Percentiles rank a stretch among this genome's conserved stretches.
These are phyloP conservation scores for Endocalyx cinctus DNA, from an alignment of 2,329 filamentous ascomycete species.

Conservation along the genomic window DNA sequence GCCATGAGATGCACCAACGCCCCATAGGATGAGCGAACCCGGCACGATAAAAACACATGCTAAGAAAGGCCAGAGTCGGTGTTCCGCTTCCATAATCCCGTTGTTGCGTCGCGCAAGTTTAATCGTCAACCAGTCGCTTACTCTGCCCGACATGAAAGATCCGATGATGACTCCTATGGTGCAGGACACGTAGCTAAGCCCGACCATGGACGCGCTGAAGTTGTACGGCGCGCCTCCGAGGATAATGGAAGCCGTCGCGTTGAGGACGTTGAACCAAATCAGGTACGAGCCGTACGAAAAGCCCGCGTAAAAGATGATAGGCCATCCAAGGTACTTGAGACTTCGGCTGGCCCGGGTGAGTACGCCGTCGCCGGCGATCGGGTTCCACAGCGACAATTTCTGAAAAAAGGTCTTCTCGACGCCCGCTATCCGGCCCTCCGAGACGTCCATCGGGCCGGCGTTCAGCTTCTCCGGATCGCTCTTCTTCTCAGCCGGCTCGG, in stretches of 20 bases:
- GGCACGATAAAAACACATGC: constrained; percentile 26
- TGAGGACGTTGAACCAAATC: constrained; percentile 34
- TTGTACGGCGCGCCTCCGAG: constrained; percentile 27
- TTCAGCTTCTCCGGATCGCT: no score
- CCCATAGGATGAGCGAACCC: constrained; percentile 17
- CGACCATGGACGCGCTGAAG: constrained; percentile 31
- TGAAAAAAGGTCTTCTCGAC: background rate
- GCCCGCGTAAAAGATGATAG: constrained; percentile 14
- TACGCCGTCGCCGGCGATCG: no score
- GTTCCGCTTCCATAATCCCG: constrained; percentile 18
- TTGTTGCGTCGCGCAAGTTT: constrained; percentile 14
- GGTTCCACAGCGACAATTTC: background rate
- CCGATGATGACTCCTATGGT: background rate
- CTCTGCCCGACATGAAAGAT: constrained; percentile 25
- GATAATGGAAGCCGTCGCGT: constrained; percentile 33
- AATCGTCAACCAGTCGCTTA: constrained; percentile 23
- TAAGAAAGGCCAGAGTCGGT: constrained; percentile 16
- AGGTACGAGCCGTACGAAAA: constrained; percentile 35
- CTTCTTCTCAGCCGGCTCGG: background rate
- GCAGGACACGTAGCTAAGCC: constrained; percentile 23
- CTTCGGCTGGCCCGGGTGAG: background rate
- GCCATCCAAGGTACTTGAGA: background rate
- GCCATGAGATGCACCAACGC: background rate
- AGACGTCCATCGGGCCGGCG: no score
- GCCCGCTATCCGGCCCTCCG: background rate